These are phyloP conservation scores for Perkinsus chesapeaki DNA, from an alignment of 169 alveolate species.

Conservation along the genomic window DNA sequence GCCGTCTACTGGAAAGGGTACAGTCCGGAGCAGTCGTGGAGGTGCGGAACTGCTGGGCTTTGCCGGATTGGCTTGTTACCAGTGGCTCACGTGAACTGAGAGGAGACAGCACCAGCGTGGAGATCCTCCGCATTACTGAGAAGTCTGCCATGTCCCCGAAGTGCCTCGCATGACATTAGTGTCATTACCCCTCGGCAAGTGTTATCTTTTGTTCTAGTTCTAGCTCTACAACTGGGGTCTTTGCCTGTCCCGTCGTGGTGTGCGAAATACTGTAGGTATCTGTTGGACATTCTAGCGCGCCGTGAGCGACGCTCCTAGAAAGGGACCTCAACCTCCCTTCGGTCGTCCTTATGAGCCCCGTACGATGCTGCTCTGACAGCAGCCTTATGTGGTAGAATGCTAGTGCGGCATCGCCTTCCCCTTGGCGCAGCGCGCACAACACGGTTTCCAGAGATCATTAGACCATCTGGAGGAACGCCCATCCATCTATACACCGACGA, in stretches of 20 bases:
- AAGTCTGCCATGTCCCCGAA: no score
- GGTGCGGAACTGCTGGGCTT: background rate
- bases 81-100: background rate
- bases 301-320: no score
- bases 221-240: no score
- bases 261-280: no score
- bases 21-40: background rate
- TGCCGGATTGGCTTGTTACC: background rate
- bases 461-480: background rate
- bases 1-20: background rate
- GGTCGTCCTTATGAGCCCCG: no score
- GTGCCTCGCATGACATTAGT: no score
- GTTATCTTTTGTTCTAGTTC: no score
- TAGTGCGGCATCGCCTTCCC: background rate
- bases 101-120: background rate
- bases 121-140: background rate
- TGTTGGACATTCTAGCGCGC: no score
- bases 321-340: no score
- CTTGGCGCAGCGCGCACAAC: background rate
- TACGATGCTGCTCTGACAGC: no score
- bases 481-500: background rate
- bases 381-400: background rate
- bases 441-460: background rate
- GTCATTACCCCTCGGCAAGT: no score
- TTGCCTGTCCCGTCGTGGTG: no score